These are phyloP conservation scores for Carex parvula DNA, from an alignment of 176 grass and related monocot genomes.

Conservation along the genomic window DNA sequence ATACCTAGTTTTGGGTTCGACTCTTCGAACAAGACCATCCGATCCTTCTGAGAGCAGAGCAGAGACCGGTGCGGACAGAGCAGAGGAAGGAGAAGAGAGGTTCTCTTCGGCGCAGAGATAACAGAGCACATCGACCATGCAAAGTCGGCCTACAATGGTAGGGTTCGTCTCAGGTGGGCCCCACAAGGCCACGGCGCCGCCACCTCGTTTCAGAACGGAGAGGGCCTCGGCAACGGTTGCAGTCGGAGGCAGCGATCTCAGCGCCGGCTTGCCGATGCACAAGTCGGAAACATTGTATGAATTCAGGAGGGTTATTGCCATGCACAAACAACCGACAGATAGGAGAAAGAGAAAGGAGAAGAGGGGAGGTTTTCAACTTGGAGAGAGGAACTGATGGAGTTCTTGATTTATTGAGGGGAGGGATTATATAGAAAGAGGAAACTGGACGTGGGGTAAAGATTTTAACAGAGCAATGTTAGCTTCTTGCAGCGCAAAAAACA, in stretches of 20 bases:
- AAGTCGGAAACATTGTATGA: constrained; percentile 65
- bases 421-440: background rate
- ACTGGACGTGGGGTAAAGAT: background rate
- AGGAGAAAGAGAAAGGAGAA: background rate
- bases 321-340: constrained; percentile 28
- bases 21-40: constrained; percentile 18
- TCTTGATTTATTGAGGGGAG: background rate
- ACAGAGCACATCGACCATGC: constrained; percentile 54
- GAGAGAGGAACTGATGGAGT: background rate
- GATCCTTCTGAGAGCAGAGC: constrained; percentile 32
- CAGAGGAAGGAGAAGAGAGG: constrained; percentile 29
- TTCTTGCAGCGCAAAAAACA: too few relatives aligned
- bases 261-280: constrained; percentile 86
- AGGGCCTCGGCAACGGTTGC: constrained; percentile 41
- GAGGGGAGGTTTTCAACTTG: background rate
- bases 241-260: constrained; percentile 43
- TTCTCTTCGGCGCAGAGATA: constrained; percentile 55
- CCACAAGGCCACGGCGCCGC: constrained; percentile 37
- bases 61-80: constrained; percentile 43
- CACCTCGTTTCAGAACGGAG: constrained; percentile 27
- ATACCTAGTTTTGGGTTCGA: constrained; percentile 53
- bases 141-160: constrained; percentile 27
- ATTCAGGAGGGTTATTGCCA: constrained; percentile 48
- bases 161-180: constrained; percentile 10
- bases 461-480: too few relatives aligned